A percentile compares a stretch with the other conserved stretches of the same genome.
phyloP scores from a whole-genome alignment of 345 rosid species.

The Rubroshorea leprosula region DNA sequence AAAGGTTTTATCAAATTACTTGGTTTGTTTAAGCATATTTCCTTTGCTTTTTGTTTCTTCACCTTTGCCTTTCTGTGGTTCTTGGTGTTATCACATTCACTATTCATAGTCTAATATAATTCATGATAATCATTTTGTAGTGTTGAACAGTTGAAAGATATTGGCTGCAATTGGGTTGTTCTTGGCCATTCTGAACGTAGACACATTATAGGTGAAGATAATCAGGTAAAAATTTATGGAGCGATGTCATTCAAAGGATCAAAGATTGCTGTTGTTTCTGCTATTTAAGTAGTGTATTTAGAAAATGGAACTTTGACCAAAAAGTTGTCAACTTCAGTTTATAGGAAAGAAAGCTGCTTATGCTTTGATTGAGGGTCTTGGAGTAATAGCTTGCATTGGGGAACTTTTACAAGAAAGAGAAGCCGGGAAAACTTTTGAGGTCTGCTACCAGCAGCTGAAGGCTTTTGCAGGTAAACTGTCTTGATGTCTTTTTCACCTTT shows the following conservation, averaged over 20 bases:
- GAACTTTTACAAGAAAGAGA: conserved; percentile 87
- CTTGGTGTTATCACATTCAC: not conserved
- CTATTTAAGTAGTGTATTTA: not conserved
- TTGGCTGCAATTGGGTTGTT: conserved; percentile 95
- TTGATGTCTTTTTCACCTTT: not conserved
- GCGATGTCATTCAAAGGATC: not conserved
- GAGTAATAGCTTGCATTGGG: conserved; percentile 94
- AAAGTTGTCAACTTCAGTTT: conserved; percentile 44
- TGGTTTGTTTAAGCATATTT: not conserved
- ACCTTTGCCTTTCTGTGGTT: not conserved
- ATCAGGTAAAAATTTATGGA: conserved; percentile 47
- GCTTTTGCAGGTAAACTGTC: conserved; percentile 69
- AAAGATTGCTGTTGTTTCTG: conserved; percentile 4
- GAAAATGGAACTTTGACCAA: conserved; percentile 7
- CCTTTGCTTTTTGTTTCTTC: not conserved
- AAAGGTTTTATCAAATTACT: too few species aligned
- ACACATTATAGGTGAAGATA: conserved; percentile 83
- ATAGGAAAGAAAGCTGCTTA: conserved; percentile 97
- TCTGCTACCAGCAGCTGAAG: conserved; percentile 81
- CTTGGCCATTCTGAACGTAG: conserved; percentile 98
- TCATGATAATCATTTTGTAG: conserved; percentile 30
- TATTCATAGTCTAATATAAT: not conserved
- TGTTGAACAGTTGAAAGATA: conserved; percentile 86
- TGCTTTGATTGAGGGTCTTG: conserved; percentile 81
- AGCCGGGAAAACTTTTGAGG: conserved; percentile 92